Base-by-base conservation (phyloP, 192 early-diverging fungal species). In the Chytriomyces sp. region DNA sequence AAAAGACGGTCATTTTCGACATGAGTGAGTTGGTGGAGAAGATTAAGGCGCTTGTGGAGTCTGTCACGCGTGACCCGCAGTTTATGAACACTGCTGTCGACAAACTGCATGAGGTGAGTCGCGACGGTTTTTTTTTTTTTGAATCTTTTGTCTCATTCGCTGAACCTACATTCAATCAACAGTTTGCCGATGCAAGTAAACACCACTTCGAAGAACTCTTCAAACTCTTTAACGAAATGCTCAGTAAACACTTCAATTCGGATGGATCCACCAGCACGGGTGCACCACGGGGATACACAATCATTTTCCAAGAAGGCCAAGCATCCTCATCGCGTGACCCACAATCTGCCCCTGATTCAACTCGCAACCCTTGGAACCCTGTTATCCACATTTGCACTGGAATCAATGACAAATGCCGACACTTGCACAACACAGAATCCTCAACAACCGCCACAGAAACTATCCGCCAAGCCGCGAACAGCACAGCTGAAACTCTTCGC, bases 161-260 rank as follows among this genome's bases (percentile, higher is more conserved):
- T 47, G 35, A 63, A 23, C 59, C 60, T 18, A n/a, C 44, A 0
- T 0, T 20, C 13, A 13, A n/a, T 20, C 43, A 16, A 62, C 60
- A 73, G 71, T 63, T 73, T 45, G 71, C 71, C 8, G 71, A 7
- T 4, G 23, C 57, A n/a, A 44, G 45, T 16, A 18, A 47, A 61
- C 45, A 53, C 10, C 23, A 7, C 5, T 73, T 73, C 43, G 71
- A 73, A 62, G 71, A 73, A 24, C 71, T 73, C 60, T 60, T 73
- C 28, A 53, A 60, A 13, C 23, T 73, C 16, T 73, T 73, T 60
- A 73, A 73, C 45, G 71, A 73, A 13, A 46, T 73, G 71, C 59
- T 73, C 16, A 16, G 49, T 43, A 10, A 18, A 13, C 50, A 50
- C 24, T 16, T 18, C 45, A 10, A 46, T 13, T 8, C 9, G 1